Evolutionary conservation across 805 yeast species (phyloP).

Genomic region (Lipomyces lipofer): DNA sequence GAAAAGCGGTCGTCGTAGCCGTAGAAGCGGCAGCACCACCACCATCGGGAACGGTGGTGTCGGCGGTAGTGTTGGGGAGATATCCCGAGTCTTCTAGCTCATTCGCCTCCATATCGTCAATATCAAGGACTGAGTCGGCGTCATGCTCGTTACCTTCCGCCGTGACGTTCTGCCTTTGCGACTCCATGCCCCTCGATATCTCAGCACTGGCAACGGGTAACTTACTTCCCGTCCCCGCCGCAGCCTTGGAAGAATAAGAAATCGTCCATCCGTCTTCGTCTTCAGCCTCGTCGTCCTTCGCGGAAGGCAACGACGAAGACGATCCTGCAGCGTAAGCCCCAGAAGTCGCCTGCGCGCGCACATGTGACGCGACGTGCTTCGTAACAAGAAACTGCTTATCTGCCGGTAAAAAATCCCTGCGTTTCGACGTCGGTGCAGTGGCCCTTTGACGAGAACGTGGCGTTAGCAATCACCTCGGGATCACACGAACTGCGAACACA

Average conservation of each 20-base stretch:
- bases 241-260: constrained; percentile 12
- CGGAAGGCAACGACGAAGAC: neutral
- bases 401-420: constrained; percentile 71
- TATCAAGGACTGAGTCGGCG: constrained; percentile 21
- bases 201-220: constrained; percentile 20
- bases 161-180: neutral
- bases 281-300: constrained; percentile 36
- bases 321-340: constrained; percentile 16
- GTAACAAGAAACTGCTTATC: constrained; percentile 89
- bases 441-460: constrained; percentile 38
- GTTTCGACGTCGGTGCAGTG: constrained; percentile 54
- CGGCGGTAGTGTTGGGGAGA: constrained; percentile 4
- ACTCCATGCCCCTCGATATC: constrained; percentile 1
- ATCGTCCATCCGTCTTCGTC: constrained; percentile 41
- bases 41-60: constrained; percentile 28
- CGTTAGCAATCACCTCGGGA: neutral
- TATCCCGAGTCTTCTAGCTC: constrained; percentile 29
- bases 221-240: neutral
- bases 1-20: constrained; percentile 27
- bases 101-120: constrained; percentile 28
- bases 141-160: constrained; percentile 16
- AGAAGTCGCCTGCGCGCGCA: constrained; percentile 53
- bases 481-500: neutral
- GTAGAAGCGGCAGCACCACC: constrained; percentile 24
- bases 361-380: constrained; percentile 81